Evolutionary conservation across 2,329 filamentous ascomycete genomes (phyloP), one percentile per base, ranked within the genome.

Genomic region (Hymenoscyphus albidus): DNA sequence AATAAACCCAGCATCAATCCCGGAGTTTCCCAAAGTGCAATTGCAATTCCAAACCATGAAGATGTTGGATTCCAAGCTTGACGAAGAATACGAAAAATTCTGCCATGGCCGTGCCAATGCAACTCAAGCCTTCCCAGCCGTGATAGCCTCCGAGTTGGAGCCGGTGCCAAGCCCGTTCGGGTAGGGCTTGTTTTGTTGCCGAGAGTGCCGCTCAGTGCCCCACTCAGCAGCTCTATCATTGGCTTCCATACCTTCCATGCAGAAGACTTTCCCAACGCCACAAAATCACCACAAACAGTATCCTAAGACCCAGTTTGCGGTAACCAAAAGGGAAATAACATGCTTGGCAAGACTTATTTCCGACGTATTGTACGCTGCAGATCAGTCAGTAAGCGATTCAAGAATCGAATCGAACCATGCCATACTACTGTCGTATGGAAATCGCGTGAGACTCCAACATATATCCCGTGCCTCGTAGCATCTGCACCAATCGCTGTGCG

Each of bases 191-290:
- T 22, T 27, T 4, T 1, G 18, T 5, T 54, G 48, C 48, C 48
- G 48, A 54, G 9, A 54, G 7, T 27, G 48, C 48, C 48, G 48
- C 18, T 12, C 48, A 7, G 12, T 4, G 9, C n/a, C 1, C 10
- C 18, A 5, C n/a, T 35, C 5, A 7, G 6, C 35, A 35, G 9
- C 35, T 35, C 1, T 4, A 35, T 35, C 35, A 35, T 35, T 35
- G 35, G 9, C 48, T 27, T 54, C 48, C 48, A 54, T 35, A 54
- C 48, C 44, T 51, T 51, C 44, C 44, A 51, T 51, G 44, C 44
- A 51, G 48, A 27, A 22, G 22, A 7, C 22, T 22, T 22, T 27
- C 44, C n/a, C 7, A 22, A n/a, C 44, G 44, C 7, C 48, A 5
- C 18, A 12, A 27, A 27, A 35, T 10, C 48, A 22, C 48, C 48